Conservation (phyloP, 345 rosid species). For the Moringa oleifera region DNA sequence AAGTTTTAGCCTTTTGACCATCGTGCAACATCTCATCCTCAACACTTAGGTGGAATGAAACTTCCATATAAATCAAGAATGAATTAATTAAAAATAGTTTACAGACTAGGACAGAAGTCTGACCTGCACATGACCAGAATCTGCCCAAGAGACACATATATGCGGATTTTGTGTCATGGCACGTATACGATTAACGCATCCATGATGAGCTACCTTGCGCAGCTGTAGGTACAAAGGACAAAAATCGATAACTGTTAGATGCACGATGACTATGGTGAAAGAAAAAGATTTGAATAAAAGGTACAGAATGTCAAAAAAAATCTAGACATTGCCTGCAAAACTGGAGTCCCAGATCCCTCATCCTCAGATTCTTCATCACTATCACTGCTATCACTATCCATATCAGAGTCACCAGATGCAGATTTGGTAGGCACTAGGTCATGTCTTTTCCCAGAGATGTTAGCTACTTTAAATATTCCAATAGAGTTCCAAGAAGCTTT, state of each 20-base stretch:
- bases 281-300: neutral
- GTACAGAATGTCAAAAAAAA: slow-evolving; percentile 9
- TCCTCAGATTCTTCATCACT: slow-evolving; percentile 68
- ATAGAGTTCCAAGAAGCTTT: slow-evolving; percentile 67
- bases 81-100: neutral
- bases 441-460: slow-evolving; percentile 76
- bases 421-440: slow-evolving; percentile 56
- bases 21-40: neutral
- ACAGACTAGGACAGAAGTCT: slow-evolving; percentile 6
- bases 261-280: too few species aligned
- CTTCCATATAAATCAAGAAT: neutral
- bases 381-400: slow-evolving; percentile 61
- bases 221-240: slow-evolving; percentile 38
- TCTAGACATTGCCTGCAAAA: slow-evolving; percentile 53
- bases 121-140: slow-evolving; percentile 89
- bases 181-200: slow-evolving; percentile 86
- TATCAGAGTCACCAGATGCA: slow-evolving; percentile 41
- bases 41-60: neutral
- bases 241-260: slow-evolving; percentile 12
- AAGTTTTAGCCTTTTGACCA: neutral
- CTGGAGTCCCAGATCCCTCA: slow-evolving; percentile 53
- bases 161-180: slow-evolving; percentile 88
- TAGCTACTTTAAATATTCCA: slow-evolving; percentile 71
- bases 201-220: slow-evolving; percentile 75
- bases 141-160: slow-evolving; percentile 93